Evolutionary conservation across 169 alveolate species (phyloP).

Genomic region (Cryptosporidium parvum): DNA sequence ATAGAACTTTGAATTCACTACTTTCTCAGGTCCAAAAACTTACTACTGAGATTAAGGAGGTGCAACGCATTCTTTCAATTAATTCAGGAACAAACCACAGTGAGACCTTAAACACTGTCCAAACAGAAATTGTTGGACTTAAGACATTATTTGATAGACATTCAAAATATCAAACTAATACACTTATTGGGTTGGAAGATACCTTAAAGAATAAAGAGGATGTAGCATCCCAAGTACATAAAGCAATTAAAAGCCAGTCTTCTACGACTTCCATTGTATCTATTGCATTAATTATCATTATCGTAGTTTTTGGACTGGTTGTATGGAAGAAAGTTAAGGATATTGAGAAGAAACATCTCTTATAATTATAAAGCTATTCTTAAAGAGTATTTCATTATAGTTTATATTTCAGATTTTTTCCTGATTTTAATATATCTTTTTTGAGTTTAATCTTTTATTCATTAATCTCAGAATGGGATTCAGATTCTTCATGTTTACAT

Average conservation of each 20-base stretch:
- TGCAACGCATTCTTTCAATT: conserved; percentile 63
- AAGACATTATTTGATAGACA: conserved; percentile 74
- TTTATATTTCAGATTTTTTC: conserved; percentile 8
- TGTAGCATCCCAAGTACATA: conserved; percentile 75
- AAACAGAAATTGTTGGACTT: conserved; percentile 68
- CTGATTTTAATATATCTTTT: background rate
- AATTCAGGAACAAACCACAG: conserved; percentile 50
- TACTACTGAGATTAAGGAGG: conserved; percentile 75
- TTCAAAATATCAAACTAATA: conserved; percentile 77
- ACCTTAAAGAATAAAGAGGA: conserved; percentile 65
- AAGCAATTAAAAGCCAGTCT: conserved; percentile 76
- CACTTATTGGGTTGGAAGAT: conserved; percentile 73
- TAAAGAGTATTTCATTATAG: conserved; percentile 9
- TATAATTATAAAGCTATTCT: conserved; percentile 56
- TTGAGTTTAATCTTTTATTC: background rate
- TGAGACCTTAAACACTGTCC: conserved; percentile 72
- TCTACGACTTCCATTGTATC: conserved; percentile 77
- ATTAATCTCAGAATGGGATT: background rate
- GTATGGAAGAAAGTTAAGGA: conserved; percentile 81
- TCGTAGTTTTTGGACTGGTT: conserved; percentile 77
- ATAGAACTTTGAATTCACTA: conserved; percentile 76
- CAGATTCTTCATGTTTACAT: conserved; percentile 24
- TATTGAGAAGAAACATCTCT: conserved; percentile 82
- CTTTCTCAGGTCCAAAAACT: conserved; percentile 75
- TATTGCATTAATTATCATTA: conserved; percentile 74